Conservation (phyloP, 106 monocot genomes). For the Gastrodia elata region DNA sequence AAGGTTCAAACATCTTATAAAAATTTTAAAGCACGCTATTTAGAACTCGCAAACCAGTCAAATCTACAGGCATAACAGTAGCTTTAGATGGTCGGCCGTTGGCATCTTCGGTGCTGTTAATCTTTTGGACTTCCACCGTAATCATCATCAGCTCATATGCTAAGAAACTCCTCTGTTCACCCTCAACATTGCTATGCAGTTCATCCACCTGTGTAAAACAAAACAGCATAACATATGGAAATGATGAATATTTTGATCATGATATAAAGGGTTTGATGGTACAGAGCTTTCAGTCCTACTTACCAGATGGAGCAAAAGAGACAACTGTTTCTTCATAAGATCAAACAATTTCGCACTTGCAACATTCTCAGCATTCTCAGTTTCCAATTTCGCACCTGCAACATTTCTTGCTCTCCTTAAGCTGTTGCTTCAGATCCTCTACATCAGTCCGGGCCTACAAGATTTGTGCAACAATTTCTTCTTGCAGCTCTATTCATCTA, state of each 20-base stretch:
- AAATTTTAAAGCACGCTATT: too few relatives aligned
- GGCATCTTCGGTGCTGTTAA: conserved; percentile 32
- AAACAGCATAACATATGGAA: background rate
- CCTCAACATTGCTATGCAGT: conserved; percentile 71
- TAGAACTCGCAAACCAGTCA: too few relatives aligned
- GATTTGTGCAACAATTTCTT: conserved; percentile 56
- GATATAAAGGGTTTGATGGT: too few relatives aligned
- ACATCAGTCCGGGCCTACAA: conserved; percentile 59
- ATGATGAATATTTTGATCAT: too few relatives aligned
- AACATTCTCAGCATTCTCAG: conserved; percentile 71
- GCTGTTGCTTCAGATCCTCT: conserved; percentile 57
- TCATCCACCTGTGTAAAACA: conserved; percentile 62
- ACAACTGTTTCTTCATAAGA: conserved; percentile 80
- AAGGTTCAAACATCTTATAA: too few relatives aligned
- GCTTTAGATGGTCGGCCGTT: conserved; percentile 23
- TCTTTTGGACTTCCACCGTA: conserved; percentile 39
- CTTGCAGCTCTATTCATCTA: conserved; percentile 61
- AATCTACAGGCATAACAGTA: conserved; percentile 46
- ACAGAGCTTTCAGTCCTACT: background rate
- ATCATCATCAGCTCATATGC: conserved; percentile 56
- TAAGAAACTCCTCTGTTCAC: conserved; percentile 54
- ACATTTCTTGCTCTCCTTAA: conserved; percentile 83
- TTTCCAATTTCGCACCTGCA: conserved; percentile 82
- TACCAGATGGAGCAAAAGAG: conserved; percentile 87
- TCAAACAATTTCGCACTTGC: conserved; percentile 62